Percentiles rank a stretch among this genome's conserved stretches.
Evolutionary conservation across 768 basidiomycete genomes (phyloP).

Genomic region (Suillus variegatus): DNA sequence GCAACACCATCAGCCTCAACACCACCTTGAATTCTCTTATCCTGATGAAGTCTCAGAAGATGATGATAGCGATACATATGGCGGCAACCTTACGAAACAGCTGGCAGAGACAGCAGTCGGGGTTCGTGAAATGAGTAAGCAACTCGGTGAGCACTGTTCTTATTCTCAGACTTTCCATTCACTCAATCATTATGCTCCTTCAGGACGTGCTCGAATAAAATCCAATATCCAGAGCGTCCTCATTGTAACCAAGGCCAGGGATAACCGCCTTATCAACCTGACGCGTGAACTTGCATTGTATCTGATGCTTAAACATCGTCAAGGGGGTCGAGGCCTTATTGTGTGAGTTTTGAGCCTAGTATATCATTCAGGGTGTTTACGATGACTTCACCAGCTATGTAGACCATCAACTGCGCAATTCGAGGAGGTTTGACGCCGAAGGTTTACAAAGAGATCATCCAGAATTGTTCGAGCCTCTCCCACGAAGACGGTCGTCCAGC

Average conservation of each 20-base stretch:
- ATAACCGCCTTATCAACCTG: conserved; percentile 93
- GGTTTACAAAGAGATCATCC: conserved; percentile 88
- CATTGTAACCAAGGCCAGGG: conserved; percentile 96
- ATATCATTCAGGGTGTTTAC: conserved; percentile 17
- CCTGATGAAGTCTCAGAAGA: conserved; percentile 20
- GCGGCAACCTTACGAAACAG: conserved; percentile 82
- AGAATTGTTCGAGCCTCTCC: conserved; percentile 80
- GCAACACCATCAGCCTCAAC: conserved; percentile 16
- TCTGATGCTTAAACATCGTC: conserved; percentile 85
- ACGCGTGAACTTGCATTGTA: conserved; percentile 94
- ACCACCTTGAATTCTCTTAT: conserved; percentile 19
- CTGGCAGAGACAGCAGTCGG: conserved; percentile 96
- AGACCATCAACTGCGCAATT: conserved; percentile 84
- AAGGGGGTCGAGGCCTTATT: conserved; percentile 73
- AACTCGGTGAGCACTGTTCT: conserved; percentile 67
- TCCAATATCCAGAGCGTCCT: conserved; percentile 92
- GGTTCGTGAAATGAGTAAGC: conserved; percentile 98
- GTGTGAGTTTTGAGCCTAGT: conserved; percentile 57
- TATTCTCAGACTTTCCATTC: conserved; percentile 4
- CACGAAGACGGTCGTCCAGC: conserved; percentile 73
- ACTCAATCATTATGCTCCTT: conserved; percentile 11
- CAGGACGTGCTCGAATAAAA: conserved; percentile 89
- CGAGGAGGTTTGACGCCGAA: conserved; percentile 91
- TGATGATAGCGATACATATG: conserved; percentile 69
- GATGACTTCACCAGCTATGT: conserved; percentile 67